These are phyloP conservation scores for Fusarium kyushuense DNA, from an alignment of 2,329 filamentous ascomycete species.

Conservation along the genomic window DNA sequence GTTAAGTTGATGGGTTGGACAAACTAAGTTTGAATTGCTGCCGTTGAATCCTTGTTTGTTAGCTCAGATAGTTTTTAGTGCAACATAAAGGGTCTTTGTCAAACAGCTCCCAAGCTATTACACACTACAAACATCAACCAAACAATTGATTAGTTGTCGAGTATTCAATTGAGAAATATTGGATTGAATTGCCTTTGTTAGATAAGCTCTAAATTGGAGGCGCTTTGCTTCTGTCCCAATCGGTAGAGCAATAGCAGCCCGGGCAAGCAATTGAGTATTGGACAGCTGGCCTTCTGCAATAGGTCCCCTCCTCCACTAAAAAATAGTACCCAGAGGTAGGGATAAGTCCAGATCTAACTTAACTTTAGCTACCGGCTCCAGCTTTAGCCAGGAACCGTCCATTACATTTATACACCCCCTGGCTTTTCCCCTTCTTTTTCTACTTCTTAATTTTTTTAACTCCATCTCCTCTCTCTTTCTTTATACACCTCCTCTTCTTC, in stretches of 20 bases:
- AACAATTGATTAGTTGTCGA: neutral
- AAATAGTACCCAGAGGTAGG: conserved; percentile 22
- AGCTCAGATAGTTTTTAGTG: conserved; percentile 14
- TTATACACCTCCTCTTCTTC: conserved; percentile 9
- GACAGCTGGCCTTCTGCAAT: conserved; percentile 42
- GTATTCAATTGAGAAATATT: neutral
- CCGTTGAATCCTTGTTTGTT: conserved; percentile 16
- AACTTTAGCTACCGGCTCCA: conserved; percentile 9
- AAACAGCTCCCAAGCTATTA: neutral
- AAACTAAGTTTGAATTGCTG: neutral
- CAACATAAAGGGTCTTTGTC: conserved; percentile 28
- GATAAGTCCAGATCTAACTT: conserved; percentile 26
- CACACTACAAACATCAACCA: neutral
- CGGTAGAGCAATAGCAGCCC: conserved; percentile 10
- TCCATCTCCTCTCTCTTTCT: neutral
- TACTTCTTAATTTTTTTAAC: conserved; percentile 1
- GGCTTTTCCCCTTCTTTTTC: conserved; percentile 2
- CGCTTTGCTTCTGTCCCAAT: conserved; percentile 31
- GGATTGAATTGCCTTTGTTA: neutral
- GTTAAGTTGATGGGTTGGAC: neutral
- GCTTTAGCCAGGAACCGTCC: conserved; percentile 31
- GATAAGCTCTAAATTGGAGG: neutral
- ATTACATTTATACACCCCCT: conserved; percentile 19
- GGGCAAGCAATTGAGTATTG: conserved; percentile 23
- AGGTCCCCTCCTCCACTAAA: conserved; percentile 31